A percentile compares a stretch with the other conserved stretches of the same genome.
These are phyloP conservation scores for Tetradesmus obliquus DNA, from an alignment of 139 green algal genomes.

Conservation along the genomic window DNA sequence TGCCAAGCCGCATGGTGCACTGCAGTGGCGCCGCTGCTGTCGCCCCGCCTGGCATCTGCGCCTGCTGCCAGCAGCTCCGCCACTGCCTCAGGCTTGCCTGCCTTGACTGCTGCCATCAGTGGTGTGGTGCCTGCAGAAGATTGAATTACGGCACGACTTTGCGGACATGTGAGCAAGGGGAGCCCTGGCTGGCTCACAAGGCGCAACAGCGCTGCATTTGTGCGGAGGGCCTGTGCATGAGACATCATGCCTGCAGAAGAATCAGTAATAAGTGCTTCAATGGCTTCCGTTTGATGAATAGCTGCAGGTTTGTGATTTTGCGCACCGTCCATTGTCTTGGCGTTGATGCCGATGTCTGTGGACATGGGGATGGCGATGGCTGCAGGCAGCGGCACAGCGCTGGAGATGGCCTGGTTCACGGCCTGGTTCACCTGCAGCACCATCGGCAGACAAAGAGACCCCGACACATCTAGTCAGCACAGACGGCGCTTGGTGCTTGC, in stretches of 20 bases:
- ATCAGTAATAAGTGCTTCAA: neutral
- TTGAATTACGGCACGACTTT: no score
- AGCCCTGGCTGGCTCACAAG: no score
- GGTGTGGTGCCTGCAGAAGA: constrained; percentile 17
- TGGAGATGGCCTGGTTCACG: constrained; percentile 23
- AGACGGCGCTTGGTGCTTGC: no score
- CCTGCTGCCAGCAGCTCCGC: constrained; percentile 26
- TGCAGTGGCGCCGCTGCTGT: constrained; percentile 29
- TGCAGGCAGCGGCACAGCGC: constrained; percentile 19
- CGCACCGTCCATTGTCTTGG: constrained; percentile 38
- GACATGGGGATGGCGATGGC: constrained; percentile 42
- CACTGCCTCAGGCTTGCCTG: neutral
- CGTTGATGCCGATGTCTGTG: neutral
- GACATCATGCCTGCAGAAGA: no score
- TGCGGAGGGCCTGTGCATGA: no score
- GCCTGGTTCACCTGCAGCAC: constrained; percentile 38
- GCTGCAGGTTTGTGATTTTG: neutral
- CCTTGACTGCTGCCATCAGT: constrained; percentile 30
- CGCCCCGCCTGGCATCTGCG: constrained; percentile 21
- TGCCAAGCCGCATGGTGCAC: constrained; percentile 44
- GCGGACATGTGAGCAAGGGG: no score
- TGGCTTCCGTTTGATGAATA: neutral
- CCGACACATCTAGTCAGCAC: no score
- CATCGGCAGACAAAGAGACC: neutral
- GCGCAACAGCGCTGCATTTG: no score